Conservation (phyloP, 495 filamentous ascomycete genomes). For the Neurospora pannonica region DNA sequence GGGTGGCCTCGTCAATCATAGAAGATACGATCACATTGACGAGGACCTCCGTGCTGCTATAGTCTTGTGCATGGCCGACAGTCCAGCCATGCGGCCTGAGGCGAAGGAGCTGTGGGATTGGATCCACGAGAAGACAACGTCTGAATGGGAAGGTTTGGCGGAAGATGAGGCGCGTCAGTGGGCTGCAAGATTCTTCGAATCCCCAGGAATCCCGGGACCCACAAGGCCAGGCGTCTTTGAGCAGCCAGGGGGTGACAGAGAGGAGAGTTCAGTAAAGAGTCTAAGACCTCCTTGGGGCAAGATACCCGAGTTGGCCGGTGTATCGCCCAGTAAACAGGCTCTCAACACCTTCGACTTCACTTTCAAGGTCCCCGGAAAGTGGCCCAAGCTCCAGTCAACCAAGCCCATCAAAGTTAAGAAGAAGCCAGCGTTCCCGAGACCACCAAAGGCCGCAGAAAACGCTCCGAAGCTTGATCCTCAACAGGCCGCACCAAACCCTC, state of each 20-base stretch:
- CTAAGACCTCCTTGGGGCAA: not conserved
- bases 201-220: not conserved
- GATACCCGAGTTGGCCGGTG: not conserved
- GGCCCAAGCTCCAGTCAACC: not conserved
- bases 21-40: not conserved
- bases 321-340: not conserved
- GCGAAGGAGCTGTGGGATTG: not conserved
- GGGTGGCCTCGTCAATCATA: not conserved
- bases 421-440: not conserved
- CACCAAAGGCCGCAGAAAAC: not conserved
- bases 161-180: not conserved
- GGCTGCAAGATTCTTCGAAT: not conserved
- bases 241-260: not conserved
- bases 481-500: not conserved
- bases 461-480: not conserved
- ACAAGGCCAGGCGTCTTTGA: not conserved
- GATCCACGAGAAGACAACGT: not conserved
- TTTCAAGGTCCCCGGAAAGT: not conserved
- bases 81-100: not conserved
- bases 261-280: not conserved
- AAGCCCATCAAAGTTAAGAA: not conserved
- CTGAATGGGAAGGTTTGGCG: not conserved
- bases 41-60: not conserved
- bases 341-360: not conserved
- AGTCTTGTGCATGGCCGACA: not conserved